Percentiles rank a stretch among this genome's conserved stretches.
phyloP scores from a whole-genome alignment of 2,329 filamentous ascomycete genomes.

The Colletotrichum salicis region DNA sequence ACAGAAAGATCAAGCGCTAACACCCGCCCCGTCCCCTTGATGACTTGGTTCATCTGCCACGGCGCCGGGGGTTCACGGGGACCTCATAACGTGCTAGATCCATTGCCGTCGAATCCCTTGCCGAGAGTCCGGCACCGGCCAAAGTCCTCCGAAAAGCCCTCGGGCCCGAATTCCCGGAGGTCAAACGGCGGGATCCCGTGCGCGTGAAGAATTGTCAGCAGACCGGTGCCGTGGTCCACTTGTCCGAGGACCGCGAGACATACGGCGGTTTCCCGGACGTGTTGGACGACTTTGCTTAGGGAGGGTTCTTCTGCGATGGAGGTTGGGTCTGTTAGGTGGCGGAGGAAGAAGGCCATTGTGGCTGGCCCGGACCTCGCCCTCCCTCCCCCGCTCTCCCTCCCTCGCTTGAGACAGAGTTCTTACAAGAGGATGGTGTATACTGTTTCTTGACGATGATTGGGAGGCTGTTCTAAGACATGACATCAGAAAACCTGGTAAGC shows the following conservation, averaged over 20 bases:
- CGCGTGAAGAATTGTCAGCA: background rate
- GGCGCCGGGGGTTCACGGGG: background rate
- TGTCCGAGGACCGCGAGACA: background rate
- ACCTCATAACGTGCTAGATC: background rate
- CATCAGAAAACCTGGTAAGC: background rate
- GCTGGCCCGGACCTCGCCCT: too few species aligned
- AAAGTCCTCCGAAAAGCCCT: background rate
- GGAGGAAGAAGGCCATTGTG: conserved; percentile 14
- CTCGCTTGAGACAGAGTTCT: too few species aligned
- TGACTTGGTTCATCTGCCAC: conserved; percentile 18
- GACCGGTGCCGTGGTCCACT: background rate
- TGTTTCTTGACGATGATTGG: background rate
- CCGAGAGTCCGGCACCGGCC: background rate
- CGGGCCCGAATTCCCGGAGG: background rate
- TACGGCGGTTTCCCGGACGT: background rate
- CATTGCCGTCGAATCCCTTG: background rate
- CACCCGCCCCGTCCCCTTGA: conserved; percentile 11
- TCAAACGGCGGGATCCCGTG: conserved; percentile 12
- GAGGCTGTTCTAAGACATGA: too few species aligned
- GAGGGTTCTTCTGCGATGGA: conserved; percentile 2
- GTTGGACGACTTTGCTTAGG: background rate
- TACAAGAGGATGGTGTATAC: background rate
- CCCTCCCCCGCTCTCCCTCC: too few species aligned
- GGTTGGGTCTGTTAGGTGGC: conserved; percentile 4
- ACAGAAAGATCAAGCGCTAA: conserved; percentile 17